Base-by-base conservation (phyloP, 192 early-diverging fungal genomes). In the Gigaspora rosea region DNA sequence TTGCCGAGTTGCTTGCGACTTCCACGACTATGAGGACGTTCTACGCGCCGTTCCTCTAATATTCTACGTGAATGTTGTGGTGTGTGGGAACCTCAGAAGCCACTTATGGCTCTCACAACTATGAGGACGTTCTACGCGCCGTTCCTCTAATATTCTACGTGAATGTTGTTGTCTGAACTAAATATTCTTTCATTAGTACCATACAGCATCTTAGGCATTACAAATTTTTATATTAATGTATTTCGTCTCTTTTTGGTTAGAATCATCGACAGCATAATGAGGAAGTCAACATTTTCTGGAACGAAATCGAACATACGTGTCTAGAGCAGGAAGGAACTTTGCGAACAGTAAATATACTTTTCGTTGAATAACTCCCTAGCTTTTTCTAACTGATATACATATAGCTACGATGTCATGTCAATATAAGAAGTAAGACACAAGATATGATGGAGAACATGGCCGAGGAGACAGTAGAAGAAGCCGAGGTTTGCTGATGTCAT, bases 91-190 rank as follows among this genome's bases (percentile, higher is more conserved):
- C 52, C 73, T 36, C 32, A 62, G 46, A 77, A 77, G 76, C 69
- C 62, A 50, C 73, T 75, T 75, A 52, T 57, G 41, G 36, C 64
- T 67, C 36, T 36, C 41, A 57, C 75, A 47, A 48, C 75, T 77
- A 77, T 58, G 63, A 77, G 75, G 63, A 77, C 48, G 63, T 67
- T 77, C 75, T 67, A 67, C 75, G 63, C 75, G 65, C 63, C 51
- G 51, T 77, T 77, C 76, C 63, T 77, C 66, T 77, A 58, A 77
- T 77, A 46, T 20, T 77, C 76, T 69, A 69, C 65, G 76, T 69
- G 65, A 77, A 47, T 47, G 65, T 69, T 67, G 65, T 46, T 22
- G n/a, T 68, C 48, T 50, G 12, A 63, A 63, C 58, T 27, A 61
- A 22, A 61, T 61, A 61, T 61, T 61, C 22, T 61, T 61, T 61